phyloP scores from a whole-genome alignment of 495 filamentous ascomycete species.

The Ascobolus immersus region DNA sequence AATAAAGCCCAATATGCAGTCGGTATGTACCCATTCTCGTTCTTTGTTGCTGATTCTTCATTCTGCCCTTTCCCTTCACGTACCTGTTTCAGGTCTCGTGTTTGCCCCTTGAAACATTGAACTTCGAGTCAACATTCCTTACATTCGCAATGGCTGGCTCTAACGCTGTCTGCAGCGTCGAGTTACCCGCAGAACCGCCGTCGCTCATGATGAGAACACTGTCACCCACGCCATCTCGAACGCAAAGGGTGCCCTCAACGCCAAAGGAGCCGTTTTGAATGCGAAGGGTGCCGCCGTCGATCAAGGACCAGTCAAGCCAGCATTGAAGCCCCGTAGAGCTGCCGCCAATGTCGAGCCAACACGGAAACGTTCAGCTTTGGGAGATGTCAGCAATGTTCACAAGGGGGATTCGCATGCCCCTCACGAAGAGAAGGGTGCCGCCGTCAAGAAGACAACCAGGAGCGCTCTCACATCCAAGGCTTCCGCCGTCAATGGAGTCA shows the following conservation, averaged over 20 bases:
- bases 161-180: too few species aligned
- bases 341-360: conserved; percentile 23
- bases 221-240: too few species aligned
- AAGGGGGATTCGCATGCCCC: conserved; percentile 46
- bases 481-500: conserved; percentile 43
- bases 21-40: too few species aligned
- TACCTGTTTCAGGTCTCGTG: too few species aligned
- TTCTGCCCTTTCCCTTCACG: too few species aligned
- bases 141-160: too few species aligned
- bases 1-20: too few species aligned
- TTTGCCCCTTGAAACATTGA: too few species aligned
- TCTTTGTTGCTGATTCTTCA: too few species aligned
- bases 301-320: conserved; percentile 41
- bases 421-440: conserved; percentile 46
- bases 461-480: conserved; percentile 51
- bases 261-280: conserved; percentile 26
- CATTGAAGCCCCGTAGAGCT: conserved; percentile 17
- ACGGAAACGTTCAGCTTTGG: conserved; percentile 52
- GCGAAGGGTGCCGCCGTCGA: conserved; percentile 48
- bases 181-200: too few species aligned
- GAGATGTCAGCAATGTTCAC: conserved; percentile 83
- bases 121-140: too few species aligned
- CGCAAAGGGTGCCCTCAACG: conserved; percentile 32
- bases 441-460: conserved; percentile 26
- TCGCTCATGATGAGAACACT: too few species aligned